Conservation (phyloP, 257 asterid genomes). For the Anisodus tanguticus region DNA sequence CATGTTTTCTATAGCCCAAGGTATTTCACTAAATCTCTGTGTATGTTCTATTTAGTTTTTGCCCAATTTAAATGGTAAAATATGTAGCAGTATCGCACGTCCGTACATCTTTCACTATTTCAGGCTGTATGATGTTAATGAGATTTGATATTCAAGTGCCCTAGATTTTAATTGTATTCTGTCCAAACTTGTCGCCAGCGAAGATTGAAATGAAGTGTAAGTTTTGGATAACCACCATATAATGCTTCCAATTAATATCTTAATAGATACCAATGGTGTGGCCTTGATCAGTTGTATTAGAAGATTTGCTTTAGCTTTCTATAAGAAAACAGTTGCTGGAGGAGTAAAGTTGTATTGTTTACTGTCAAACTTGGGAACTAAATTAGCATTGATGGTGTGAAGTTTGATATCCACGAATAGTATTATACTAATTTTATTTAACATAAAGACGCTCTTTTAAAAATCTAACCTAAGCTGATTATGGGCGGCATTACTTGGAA, state of each 20-base stretch:
- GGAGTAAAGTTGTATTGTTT: neutral
- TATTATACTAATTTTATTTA: neutral
- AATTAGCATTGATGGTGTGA: neutral
- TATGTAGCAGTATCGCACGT: neutral
- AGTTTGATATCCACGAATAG: neutral
- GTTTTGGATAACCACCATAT: slow-evolving; percentile 3
- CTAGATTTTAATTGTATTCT: neutral
- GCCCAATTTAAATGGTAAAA: neutral
- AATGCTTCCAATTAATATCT: neutral
- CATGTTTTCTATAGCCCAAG: slow-evolving; percentile 85
- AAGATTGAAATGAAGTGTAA: slow-evolving; percentile 3
- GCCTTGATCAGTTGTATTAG: neutral
- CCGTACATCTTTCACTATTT: neutral
- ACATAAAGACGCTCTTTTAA: neutral
- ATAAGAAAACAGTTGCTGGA: neutral
- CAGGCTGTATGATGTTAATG: neutral
- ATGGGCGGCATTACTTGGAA: neutral
- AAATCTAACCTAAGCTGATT: neutral
- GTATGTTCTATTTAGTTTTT: slow-evolving; percentile 5
- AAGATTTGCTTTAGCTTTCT: neutral
- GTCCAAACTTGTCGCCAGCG: neutral
- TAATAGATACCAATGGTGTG: neutral
- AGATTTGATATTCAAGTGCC: neutral
- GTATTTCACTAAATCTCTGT: slow-evolving; percentile 42
- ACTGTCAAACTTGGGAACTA: slow-evolving; percentile 10